Evolutionary conservation across 129 eudicot genomes (phyloP), one percentile per base, ranked within the genome.

Genomic region (Chrysanthemum makinoi): DNA sequence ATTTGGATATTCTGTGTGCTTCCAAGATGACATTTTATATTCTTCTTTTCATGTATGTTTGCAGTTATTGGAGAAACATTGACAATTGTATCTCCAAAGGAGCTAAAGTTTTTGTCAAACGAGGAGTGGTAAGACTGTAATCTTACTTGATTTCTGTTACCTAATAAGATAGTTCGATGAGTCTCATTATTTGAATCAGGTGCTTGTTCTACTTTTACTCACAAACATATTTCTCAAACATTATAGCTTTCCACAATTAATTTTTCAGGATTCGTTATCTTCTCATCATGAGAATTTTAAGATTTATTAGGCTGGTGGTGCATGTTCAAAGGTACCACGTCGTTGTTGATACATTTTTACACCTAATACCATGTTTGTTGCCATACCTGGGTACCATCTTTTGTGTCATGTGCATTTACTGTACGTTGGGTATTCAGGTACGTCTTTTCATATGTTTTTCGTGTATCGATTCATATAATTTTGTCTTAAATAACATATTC

Each of bases 371-470:
- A 39, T 6, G 44, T 39, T 39, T 39, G 44, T 6, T 5, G 44
- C 99, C 99, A 30, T 95, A 90, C 70, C 60, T 95, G 73, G 99
- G 99, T 66, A 88, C 91, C 56, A 79, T 95, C 55, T 95, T 95
- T 70, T 95, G 99, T 71, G 77, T 90, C 82, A 68, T 95, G 74
- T 95, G 97, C 85, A 28, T 90, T 50, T 95, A 95, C 75, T 90
- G 99, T 78, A 79, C 99, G 55, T 24, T 95, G 26, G 99, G 97
- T 72, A 79, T 95, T 30, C 99, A 95, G 97, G 97, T 91, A 84
- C 59, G 39, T 65, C 15, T 63, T 39, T 15, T 20, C 44, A 39
- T 6, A 39, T 39, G 7, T 39, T 39, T 6, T 39, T 7, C 9
- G 6, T 39, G 9, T 5, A 6, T 39, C 1, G 39, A 33, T 33